Evolutionary conservation across 2,329 filamentous ascomycete genomes (phyloP).

Genomic region (Penicillium rolfsii): DNA sequence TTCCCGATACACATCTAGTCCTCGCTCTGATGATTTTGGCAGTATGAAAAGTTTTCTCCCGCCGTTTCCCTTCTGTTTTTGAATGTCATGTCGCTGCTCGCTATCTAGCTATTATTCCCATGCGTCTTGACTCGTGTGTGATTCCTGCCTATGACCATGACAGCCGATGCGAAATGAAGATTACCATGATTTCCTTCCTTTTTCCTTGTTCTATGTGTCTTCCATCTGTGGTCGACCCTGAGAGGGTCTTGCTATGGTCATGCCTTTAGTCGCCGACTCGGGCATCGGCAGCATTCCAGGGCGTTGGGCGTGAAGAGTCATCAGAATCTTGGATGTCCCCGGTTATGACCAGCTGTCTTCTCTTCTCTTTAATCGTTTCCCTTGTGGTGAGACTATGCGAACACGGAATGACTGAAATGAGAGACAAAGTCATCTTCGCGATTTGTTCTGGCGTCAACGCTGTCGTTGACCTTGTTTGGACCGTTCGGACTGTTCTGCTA

Average conservation of each 20-base stretch:
- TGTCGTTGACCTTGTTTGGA: slow-evolving; percentile 14
- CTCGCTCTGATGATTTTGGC: slow-evolving; percentile 39
- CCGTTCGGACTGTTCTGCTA: background rate
- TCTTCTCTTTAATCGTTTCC: slow-evolving; percentile 4
- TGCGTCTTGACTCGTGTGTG: slow-evolving; percentile 40
- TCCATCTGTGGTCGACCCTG: slow-evolving; percentile 16
- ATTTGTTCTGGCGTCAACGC: slow-evolving; percentile 9
- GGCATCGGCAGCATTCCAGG: slow-evolving; percentile 5
- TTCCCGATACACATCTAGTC: slow-evolving; percentile 37
- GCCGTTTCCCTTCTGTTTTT: slow-evolving; percentile 26
- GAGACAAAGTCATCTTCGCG: slow-evolving; percentile 21
- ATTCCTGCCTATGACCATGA: slow-evolving; percentile 40
- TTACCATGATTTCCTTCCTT: slow-evolving; percentile 21
- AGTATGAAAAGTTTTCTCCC: slow-evolving; percentile 43
- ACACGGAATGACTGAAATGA: slow-evolving; percentile 20
- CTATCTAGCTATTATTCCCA: slow-evolving; percentile 40
- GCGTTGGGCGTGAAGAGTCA: slow-evolving; percentile 9
- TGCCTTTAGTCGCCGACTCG: slow-evolving; percentile 14
- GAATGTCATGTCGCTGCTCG: slow-evolving; percentile 28
- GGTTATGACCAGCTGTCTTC: background rate
- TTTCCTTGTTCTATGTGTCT: slow-evolving; percentile 8
- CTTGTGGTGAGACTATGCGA: slow-evolving; percentile 16
- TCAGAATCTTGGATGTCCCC: background rate
- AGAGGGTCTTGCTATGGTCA: slow-evolving; percentile 21
- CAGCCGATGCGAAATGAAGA: slow-evolving; percentile 40